Conservation (phyloP, 805 yeast genomes). For the Cyberlindnera mississippiensis region DNA sequence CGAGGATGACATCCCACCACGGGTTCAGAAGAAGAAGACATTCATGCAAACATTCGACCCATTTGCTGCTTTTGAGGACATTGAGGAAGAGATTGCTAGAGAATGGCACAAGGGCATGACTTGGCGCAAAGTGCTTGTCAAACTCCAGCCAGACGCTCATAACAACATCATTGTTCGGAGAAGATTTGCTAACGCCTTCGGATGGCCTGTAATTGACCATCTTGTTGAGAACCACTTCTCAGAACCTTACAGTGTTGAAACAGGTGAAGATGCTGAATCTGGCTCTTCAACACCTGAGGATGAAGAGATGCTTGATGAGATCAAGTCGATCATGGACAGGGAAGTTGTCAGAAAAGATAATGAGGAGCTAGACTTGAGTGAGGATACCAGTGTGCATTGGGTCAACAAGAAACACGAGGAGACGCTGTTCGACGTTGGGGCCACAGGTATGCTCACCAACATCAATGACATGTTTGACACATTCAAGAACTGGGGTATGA, state of each 20-base stretch:
- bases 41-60: constrained; percentile 32
- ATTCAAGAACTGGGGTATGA: constrained; percentile 31
- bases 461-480: constrained; percentile 55
- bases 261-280: background rate
- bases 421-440: constrained; percentile 51
- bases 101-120: constrained; percentile 64
- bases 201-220: constrained; percentile 80
- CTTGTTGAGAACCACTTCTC: constrained; percentile 58
- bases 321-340: constrained; percentile 12
- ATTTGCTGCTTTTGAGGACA: constrained; percentile 37
- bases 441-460: constrained; percentile 66
- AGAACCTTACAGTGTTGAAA: background rate
- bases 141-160: constrained; percentile 70
- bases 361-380: constrained; percentile 15
- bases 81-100: constrained; percentile 67
- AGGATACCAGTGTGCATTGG: constrained; percentile 38
- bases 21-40: constrained; percentile 16
- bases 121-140: constrained; percentile 71
- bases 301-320: constrained; percentile 9
- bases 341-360: constrained; percentile 11
- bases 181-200: constrained; percentile 73
- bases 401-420: constrained; percentile 36
- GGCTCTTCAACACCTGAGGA: constrained; percentile 9
- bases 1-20: constrained; percentile 44
- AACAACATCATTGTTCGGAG: constrained; percentile 71